Evolutionary conservation across 2,329 filamentous ascomycete genomes (phyloP).

Genomic region (Didymella sp.): DNA sequence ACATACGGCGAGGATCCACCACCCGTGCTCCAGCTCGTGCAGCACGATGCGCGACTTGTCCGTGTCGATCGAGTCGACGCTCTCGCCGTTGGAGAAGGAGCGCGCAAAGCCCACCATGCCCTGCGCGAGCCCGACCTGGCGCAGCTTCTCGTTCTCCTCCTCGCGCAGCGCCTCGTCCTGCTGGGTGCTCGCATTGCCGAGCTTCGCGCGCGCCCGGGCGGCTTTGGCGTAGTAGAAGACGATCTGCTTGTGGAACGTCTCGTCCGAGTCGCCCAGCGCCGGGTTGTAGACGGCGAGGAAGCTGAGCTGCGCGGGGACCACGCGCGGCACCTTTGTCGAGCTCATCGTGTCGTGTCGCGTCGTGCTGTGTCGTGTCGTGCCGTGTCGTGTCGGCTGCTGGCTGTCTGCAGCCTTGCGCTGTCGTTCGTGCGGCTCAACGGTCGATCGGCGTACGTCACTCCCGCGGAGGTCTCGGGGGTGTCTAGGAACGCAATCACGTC

Average conservation of each 20-base stretch:
- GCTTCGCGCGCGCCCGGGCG: constrained; percentile 40
- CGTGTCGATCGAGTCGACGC: constrained; percentile 88
- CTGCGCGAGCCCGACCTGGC: constrained; percentile 94
- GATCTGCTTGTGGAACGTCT: constrained; percentile 80
- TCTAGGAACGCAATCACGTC: too few species aligned
- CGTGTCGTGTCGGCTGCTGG: too few species aligned
- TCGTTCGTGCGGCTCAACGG: background rate
- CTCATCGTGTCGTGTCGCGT: background rate
- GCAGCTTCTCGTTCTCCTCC: constrained; percentile 82
- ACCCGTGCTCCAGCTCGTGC: constrained; percentile 85
- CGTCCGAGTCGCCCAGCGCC: constrained; percentile 73
- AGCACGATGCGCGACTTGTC: constrained; percentile 85
- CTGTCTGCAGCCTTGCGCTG: too few species aligned
- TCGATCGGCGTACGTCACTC: background rate
- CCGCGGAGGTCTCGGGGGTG: background rate
- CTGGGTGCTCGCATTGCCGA: constrained; percentile 49
- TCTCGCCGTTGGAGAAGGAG: constrained; percentile 74
- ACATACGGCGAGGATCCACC: constrained; percentile 93
- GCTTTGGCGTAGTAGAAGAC: constrained; percentile 82
- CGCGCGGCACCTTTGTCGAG: constrained; percentile 36
- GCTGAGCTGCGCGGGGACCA: constrained; percentile 81
- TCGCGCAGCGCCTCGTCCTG: constrained; percentile 58
- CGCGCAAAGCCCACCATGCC: constrained; percentile 92
- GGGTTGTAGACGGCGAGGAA: constrained; percentile 97
- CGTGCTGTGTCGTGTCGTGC: too few species aligned